Conservation (phyloP, 345 rosid species). For the Rhodamnia argentea region DNA sequence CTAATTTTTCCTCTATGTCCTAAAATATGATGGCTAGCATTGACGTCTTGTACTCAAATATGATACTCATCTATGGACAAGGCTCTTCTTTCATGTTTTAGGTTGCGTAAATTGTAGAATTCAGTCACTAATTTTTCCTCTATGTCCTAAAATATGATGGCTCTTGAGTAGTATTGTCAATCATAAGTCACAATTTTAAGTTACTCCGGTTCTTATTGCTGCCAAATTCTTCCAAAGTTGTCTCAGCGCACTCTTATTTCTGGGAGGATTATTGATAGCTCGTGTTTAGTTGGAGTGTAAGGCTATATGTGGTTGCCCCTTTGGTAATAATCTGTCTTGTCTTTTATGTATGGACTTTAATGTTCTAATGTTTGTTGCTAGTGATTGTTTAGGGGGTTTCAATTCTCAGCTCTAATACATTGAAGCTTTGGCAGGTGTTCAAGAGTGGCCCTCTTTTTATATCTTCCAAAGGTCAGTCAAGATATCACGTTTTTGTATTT, state of each 20-base stretch:
- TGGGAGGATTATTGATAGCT: background rate
- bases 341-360: background rate
- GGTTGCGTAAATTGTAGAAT: background rate
- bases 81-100: background rate
- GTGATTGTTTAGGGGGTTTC: background rate
- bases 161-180: background rate
- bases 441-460: slow-evolving; percentile 97
- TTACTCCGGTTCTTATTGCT: background rate
- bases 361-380: background rate
- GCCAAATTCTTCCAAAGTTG: background rate
- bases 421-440: slow-evolving; percentile 52
- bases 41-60: background rate
- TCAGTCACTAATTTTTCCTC: background rate
- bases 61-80: background rate
- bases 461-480: slow-evolving; percentile 83
- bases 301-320: background rate
- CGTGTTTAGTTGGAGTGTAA: background rate
- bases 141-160: background rate
- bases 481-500: background rate
- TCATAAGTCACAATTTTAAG: background rate
- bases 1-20: background rate
- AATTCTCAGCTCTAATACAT: background rate
- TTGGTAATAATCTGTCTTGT: background rate
- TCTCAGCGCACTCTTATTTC: background rate
- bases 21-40: background rate